Base-by-base conservation (phyloP, 768 basidiomycete species). In the Auriscalpium vulgare region DNA sequence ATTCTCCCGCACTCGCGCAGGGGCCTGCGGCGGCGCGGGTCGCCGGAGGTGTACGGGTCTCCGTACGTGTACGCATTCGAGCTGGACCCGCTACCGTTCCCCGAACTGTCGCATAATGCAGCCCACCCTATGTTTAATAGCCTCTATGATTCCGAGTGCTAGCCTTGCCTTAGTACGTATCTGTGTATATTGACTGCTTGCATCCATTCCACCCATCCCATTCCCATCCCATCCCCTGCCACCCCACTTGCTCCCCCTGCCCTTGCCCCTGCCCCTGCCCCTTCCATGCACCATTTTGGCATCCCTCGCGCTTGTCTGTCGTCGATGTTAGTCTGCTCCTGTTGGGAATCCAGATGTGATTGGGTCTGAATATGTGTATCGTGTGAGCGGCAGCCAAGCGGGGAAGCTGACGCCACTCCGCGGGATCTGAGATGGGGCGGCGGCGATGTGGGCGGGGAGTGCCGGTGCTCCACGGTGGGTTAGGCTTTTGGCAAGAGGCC, bases 41-140 rank as follows among this genome's bases (percentile, higher is more conserved):
- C 67, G 56, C 65, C 78, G 54, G 81, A 82, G 65, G 79, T 89
- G 56, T 87, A 82, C 70, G 75, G 82, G 68, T 78, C 80, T 64
- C 73, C 75, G 65, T 73, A 81, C 73, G 73, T 82, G 70, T 79
- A 80, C 65, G 77, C 77, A 38, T 85, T 85, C 60, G 83, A 85
- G 69, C 72, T 84, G 67, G 29, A 29, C 63, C 81, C 86, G 38
- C 79, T 87, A 55, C 86, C 88, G 47, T 88, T 85, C 65, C 77
- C 82, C 63, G 73, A 78, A 63, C 75, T 76, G 68, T 74, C 75
- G 65, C 63, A 68, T 71, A 68, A 74, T 71, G 62, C 72, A 59
- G 66, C 67, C 56, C 63, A 59, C 67, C 2, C 1, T 29, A 62
- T 62, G 55, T 70, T 65, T 60, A 66, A 66, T 59, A 64, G 63